A percentile compares a stretch with the other conserved stretches of the same genome.
phyloP scores from a whole-genome alignment of 2,329 filamentous ascomycete genomes.

The Xylaria sp. region DNA sequence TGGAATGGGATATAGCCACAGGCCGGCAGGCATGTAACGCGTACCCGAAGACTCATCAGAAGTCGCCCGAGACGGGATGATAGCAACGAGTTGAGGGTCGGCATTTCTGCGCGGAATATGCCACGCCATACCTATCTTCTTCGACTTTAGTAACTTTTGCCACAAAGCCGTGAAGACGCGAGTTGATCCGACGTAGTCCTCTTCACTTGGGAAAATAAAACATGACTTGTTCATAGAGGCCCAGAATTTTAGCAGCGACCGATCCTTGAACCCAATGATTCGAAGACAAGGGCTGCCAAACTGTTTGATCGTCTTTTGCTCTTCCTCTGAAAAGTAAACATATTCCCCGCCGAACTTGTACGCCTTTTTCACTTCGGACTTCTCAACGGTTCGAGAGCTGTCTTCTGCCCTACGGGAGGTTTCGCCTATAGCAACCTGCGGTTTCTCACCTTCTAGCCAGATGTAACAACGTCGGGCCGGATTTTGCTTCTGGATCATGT shows the following conservation, averaged over 20 bases:
- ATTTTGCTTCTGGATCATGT: conserved; percentile 77
- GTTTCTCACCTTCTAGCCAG: conserved; percentile 78
- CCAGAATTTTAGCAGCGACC: conserved; percentile 71
- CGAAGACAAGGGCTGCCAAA: conserved; percentile 81
- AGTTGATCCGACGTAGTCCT: conserved; percentile 83
- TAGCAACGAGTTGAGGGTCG: conserved; percentile 70
- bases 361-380: conserved; percentile 77
- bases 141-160: conserved; percentile 72
- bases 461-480: conserved; percentile 80
- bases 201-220: conserved; percentile 92
- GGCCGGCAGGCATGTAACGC: conserved; percentile 69
- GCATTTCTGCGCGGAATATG: conserved; percentile 78
- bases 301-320: conserved; percentile 69
- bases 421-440: conserved; percentile 70
- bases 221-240: conserved; percentile 78
- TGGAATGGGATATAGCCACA: conserved; percentile 85
- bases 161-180: conserved; percentile 88
- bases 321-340: conserved; percentile 77
- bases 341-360: conserved; percentile 95
- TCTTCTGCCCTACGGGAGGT: conserved; percentile 75
- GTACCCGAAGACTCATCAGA: conserved; percentile 60
- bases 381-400: conserved; percentile 69
- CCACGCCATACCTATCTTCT: conserved; percentile 86
- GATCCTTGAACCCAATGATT: conserved; percentile 89
- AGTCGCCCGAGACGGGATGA: conserved; percentile 68